phyloP scores from a whole-genome alignment of 345 rosid species.

The Heritiera littoralis region DNA sequence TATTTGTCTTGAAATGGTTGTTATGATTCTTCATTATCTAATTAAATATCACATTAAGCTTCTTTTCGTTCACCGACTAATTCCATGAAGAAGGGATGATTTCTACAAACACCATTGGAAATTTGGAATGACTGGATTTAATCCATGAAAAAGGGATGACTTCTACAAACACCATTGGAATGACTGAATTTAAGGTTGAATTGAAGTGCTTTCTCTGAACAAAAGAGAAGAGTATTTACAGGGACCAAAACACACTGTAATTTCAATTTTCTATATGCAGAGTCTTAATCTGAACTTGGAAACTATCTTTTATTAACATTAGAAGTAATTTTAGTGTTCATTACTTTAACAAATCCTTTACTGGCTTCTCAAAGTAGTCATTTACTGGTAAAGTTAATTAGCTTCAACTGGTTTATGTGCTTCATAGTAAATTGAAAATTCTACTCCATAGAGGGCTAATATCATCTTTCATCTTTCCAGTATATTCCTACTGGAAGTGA shows the following conservation, averaged over 20 bases:
- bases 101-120: not conserved
- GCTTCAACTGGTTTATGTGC: not conserved
- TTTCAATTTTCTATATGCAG: not conserved
- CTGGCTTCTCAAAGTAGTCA: not conserved
- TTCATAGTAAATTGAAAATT: not conserved
- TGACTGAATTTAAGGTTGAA: not conserved
- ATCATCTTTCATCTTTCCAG: conserved; percentile 20
- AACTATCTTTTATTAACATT: not conserved
- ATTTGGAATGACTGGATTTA: not conserved
- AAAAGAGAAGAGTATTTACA: not conserved
- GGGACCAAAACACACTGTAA: not conserved
- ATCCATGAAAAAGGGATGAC: not conserved
- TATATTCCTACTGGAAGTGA: not conserved
- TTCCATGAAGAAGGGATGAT: not conserved
- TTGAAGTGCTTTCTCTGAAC: not conserved
- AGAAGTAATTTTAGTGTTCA: not conserved
- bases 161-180: not conserved
- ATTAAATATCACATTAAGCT: not conserved
- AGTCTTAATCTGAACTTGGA: not conserved
- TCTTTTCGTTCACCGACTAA: not conserved
- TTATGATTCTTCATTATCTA: not conserved
- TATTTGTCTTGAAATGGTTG: not conserved
- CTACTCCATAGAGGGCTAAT: not conserved
- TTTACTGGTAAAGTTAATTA: not conserved
- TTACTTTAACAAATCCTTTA: not conserved